A percentile compares a stretch with the other conserved stretches of the same genome.
phyloP scores from a whole-genome alignment of 306 rosid genomes.

The Vigna radiata region DNA sequence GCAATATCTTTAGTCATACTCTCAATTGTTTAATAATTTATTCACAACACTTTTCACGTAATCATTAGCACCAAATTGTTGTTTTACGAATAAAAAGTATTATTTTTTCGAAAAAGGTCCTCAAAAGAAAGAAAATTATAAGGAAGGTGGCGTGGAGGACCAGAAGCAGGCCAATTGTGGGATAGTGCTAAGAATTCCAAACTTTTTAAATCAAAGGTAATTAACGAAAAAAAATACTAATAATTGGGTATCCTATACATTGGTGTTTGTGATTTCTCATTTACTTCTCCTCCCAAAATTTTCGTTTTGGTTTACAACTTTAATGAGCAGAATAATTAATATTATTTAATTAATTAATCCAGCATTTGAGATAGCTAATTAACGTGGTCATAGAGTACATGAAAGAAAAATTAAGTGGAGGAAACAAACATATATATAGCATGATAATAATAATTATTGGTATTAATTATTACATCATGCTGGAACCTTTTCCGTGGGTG shows the following conservation, averaged over 20 bases:
- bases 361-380: background rate
- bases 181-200: constrained; percentile 15
- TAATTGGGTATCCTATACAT: background rate
- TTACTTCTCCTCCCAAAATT: background rate
- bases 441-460: too few species aligned
- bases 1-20: background rate
- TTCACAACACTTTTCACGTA: background rate
- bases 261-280: background rate
- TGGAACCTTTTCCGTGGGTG: constrained; percentile 40
- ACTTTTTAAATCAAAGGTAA: constrained; percentile 1
- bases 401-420: constrained; percentile 1
- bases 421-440: background rate
- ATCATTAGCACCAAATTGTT: background rate
- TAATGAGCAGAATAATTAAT: background rate
- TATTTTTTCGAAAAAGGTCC: background rate
- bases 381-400: background rate
- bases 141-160: constrained; percentile 36
- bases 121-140: constrained; percentile 3
- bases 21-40: background rate
- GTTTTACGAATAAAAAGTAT: constrained; percentile 6
- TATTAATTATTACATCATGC: constrained; percentile 29
- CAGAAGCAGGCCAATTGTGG: constrained; percentile 32
- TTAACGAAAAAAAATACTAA: background rate
- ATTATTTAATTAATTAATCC: too few species aligned
- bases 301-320: background rate